Evolutionary conservation across 192 early-diverging fungal species (phyloP).

Genomic region (Kickxella alabastrina): DNA sequence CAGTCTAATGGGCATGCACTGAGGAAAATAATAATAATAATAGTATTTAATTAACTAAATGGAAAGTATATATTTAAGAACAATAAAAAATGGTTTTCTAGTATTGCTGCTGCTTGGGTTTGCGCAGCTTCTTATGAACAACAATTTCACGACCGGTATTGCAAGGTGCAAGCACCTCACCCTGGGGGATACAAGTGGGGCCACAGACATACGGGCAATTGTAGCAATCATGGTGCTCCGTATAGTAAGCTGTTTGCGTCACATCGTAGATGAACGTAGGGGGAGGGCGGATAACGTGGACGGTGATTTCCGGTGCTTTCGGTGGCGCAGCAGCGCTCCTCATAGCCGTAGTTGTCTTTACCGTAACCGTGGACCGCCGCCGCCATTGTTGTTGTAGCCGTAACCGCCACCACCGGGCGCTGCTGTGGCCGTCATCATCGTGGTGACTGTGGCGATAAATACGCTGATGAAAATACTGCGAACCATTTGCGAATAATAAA

Average conservation of each 20-base stretch:
- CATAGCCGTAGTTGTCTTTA: constrained; percentile 18
- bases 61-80: background rate
- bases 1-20: constrained; percentile 20
- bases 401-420: no score
- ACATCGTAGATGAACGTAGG: constrained; percentile 48
- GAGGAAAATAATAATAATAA: background rate
- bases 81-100: background rate
- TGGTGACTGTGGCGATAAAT: no score
- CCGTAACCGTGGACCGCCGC: constrained; percentile 5
- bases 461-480: no score
- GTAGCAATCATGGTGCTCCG: constrained; percentile 48
- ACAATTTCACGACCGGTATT: constrained; percentile 29
- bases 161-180: constrained; percentile 40
- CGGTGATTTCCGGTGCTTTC: constrained; percentile 33
- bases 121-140: constrained; percentile 5
- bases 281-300: constrained; percentile 47
- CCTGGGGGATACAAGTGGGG: constrained; percentile 45
- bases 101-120: no score
- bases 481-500: no score
- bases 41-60: no score
- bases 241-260: constrained; percentile 45
- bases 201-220: constrained; percentile 45
- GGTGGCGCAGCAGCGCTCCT: constrained; percentile 24
- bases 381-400: constrained; percentile 4
- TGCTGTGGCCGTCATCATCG: no score